A percentile compares a stretch with the other conserved stretches of the same genome.
These are phyloP conservation scores for Syzygium grande DNA, from an alignment of 345 rosid genomes.

Conservation along the genomic window DNA sequence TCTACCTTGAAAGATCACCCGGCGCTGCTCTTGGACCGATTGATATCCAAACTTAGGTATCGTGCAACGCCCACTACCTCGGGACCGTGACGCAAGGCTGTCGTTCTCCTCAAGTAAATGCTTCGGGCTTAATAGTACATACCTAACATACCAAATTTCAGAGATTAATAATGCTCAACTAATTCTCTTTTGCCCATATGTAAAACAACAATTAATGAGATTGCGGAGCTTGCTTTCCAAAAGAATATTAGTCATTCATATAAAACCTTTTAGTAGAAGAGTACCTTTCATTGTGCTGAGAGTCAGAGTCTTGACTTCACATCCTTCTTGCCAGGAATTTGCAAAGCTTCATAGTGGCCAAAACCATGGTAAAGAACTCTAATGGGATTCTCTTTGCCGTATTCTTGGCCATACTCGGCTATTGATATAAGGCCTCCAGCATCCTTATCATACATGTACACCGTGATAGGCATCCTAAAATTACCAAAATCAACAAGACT, in stretches of 20 bases:
- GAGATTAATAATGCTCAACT: neutral
- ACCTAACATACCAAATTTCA: neutral
- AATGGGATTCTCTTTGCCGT: conserved; percentile 71
- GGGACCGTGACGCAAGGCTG: neutral
- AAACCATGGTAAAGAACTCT: conserved; percentile 78
- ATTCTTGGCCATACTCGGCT: conserved; percentile 91
- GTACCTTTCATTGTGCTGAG: neutral
- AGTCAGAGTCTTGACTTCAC: conserved; percentile 31
- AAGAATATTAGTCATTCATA: neutral
- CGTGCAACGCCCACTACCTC: no score
- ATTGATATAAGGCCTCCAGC: conserved; percentile 74
- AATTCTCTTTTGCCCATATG: neutral
- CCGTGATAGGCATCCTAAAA: conserved; percentile 85
- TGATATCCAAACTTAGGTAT: neutral
- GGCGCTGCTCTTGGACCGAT: neutral
- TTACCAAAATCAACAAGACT: neutral
- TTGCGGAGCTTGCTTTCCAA: neutral
- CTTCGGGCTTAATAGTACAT: neutral
- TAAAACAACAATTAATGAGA: neutral
- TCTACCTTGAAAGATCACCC: neutral
- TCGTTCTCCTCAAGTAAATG: neutral
- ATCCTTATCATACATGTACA: conserved; percentile 62
- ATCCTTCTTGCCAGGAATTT: conserved; percentile 28
- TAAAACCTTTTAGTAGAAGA: neutral
- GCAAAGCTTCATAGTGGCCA: conserved; percentile 86